Evolutionary conservation across 495 filamentous ascomycete genomes (phyloP), one percentile per base, ranked within the genome.

Genomic region (Xylaria nigripes): DNA sequence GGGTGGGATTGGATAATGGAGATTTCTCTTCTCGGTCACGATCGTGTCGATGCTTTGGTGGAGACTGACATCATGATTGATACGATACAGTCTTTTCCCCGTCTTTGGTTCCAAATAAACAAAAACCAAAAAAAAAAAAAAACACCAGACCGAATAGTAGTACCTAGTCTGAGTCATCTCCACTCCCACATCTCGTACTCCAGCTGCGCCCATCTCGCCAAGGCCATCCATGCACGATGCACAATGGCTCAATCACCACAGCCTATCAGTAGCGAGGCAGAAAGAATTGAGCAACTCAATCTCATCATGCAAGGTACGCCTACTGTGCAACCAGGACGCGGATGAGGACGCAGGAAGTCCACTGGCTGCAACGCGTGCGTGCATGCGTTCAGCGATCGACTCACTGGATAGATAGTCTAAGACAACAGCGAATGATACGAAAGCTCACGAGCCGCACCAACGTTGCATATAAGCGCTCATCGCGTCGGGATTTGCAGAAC

Each of bases 381-480:
- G 32, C 32, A 16, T 45, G 47, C 40, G 23, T 21, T 36, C 9
- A 12, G 13, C 47, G 47, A 56, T 56, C 47, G 36, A 30, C 54
- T 45, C 53, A 51, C 38, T 49, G 13, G 32, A 4, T 3, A 36
- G 32, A 36, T 12, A 6, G 12, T 2, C n/a, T 18, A 36, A 55
- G 45, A 51, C 54, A 45, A 30, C 54, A 46, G 54, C 54, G 48
- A 57, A 57, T 51, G 54, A 57, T 51, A 57, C 54, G 16, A 25
- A 15, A 34, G 54, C 48, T 51, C 54, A 57, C 54, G 54, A 62
- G 50, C 57, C 53, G 53, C 45, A 55, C 25, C 34, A 57, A 43
- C 44, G 54, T 60, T 61, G 61, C 61, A 58, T 47, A 51, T 32
- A 51, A 21, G 22, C 34, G 44, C 54, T 22, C 41, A 55, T 32